A percentile compares a stretch with the other conserved stretches of the same genome.
These are phyloP conservation scores for Scenedesmus sp. DNA, from an alignment of 163 green algal genomes.

Conservation along the genomic window DNA sequence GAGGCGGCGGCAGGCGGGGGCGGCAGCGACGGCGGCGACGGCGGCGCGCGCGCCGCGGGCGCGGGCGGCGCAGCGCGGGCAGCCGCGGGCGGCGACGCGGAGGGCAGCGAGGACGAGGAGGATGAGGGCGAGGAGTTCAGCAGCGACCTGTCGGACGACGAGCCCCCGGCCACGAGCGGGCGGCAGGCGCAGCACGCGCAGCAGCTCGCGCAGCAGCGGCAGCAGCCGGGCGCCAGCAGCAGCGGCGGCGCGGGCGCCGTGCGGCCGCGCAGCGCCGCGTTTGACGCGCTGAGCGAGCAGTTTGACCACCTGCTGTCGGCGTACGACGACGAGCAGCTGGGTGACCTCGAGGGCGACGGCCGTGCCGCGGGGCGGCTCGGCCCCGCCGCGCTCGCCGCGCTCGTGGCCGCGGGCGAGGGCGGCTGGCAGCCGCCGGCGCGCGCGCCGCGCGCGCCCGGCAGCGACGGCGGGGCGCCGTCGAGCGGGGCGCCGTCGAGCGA, in stretches of 20 bases:
- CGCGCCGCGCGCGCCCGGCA: neutral
- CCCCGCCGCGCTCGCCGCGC: neutral
- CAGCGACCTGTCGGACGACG: slow-evolving; percentile 29
- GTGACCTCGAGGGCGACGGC: slow-evolving; percentile 38
- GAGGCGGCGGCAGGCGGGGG: slow-evolving; percentile 37
- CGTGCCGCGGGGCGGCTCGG: slow-evolving; percentile 14
- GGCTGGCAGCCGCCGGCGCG: neutral
- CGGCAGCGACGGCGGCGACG: neutral
- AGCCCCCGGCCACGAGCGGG: neutral
- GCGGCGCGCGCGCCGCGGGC: no score
- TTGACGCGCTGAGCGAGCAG: slow-evolving; percentile 50
- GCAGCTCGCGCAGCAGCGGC: slow-evolving; percentile 25
- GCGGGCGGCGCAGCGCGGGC: no score
- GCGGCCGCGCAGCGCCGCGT: no score
- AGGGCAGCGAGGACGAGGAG: slow-evolving; percentile 26
- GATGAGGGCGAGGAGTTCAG: slow-evolving; percentile 33
- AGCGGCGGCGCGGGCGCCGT: no score
- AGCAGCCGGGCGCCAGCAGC: neutral
- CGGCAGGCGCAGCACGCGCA: slow-evolving; percentile 34
- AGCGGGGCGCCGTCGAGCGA: no score
- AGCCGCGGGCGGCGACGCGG: neutral
- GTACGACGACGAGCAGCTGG: slow-evolving; percentile 52
- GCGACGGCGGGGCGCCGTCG: neutral
- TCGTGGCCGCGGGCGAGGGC: neutral
- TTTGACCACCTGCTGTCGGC: slow-evolving; percentile 60